Evolutionary conservation across 495 filamentous ascomycete genomes (phyloP), one percentile per base, ranked within the genome.

Genomic region (Penicillium arizonense): DNA sequence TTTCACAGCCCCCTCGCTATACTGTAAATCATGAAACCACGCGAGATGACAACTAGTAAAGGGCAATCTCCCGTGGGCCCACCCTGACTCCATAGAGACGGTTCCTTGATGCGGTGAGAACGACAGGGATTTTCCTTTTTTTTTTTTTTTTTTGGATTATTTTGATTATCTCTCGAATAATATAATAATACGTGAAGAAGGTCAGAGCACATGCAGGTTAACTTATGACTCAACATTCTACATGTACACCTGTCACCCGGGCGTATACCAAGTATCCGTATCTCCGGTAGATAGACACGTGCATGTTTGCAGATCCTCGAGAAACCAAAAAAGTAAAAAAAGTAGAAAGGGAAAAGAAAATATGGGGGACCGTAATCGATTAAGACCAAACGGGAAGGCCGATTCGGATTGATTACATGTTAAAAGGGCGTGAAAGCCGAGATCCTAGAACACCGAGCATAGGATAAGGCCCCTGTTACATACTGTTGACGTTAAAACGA

Each of bases 31-130:
- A 58, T 63, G 62, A 65, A 63, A 65, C 62, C 62, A 65, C 59
- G 59, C 59, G 59, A 65, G 56, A 55, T 63, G 54, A 57, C 59
- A 57, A 60, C 59, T 62, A 45, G 56, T 42, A 60, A 65, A 53
- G 53, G 62, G 54, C 57, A 66, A 66, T 66, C 63, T 66, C 63
- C 63, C 63, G 60, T 58, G 53, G 63, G 40, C 58, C 63, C 63
- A 66, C 63, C 50, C 21, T 28, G 60, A 36, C 63, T 63, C 63
- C 63, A 63, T 65, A 47, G 41, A 47, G 49, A 54, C 54, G 53
- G 50, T 64, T 58, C 54, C 50, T 63, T 36, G 59, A 65, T 63
- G 57, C 60, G 60, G 63, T 63, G 60, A 63, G 8, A 44, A 44
- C 21, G 26, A 23, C 26, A 35, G 37, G n/a, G n/a, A n/a, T n/a